Conservation (phyloP, 768 basidiomycete species). For the Asterophora lycoperdoides region DNA sequence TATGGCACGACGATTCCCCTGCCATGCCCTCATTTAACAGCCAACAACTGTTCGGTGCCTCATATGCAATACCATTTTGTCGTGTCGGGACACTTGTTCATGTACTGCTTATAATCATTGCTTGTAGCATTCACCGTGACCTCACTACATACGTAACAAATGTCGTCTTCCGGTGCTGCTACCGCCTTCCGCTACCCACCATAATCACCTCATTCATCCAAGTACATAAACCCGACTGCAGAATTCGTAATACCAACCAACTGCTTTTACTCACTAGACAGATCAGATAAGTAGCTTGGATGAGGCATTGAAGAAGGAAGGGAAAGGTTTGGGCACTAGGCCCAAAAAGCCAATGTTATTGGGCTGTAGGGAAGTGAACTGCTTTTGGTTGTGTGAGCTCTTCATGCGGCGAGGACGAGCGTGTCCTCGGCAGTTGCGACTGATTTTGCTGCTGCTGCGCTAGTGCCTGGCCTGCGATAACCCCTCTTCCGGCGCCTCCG, state of each 20-base stretch:
- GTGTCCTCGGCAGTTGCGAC: neutral
- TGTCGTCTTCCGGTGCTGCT: neutral
- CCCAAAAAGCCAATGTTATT: neutral
- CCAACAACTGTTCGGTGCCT: too few relatives aligned
- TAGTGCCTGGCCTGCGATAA: neutral
- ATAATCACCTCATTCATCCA: neutral
- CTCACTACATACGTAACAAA: neutral
- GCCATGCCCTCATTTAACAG: neutral
- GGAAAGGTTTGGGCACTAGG: neutral
- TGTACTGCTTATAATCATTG: neutral
- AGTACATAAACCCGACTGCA: neutral
- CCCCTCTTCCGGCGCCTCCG: too few relatives aligned
- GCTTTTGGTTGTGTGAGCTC: neutral
- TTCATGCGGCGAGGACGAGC: neutral
- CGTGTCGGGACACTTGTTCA: neutral
- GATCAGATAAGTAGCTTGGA: too few relatives aligned
- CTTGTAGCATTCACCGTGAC: neutral
- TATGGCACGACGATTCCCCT: neutral
- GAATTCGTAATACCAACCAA: neutral
- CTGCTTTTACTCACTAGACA: neutral
- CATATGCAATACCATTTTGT: neutral
- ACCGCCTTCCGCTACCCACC: neutral
- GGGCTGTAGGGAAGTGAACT: conserved; percentile 1
- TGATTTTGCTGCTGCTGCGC: neutral
- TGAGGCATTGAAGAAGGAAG: neutral